These are phyloP conservation scores for Dactylorhiza incarnata DNA, from an alignment of 106 monocot genomes.

Conservation along the genomic window DNA sequence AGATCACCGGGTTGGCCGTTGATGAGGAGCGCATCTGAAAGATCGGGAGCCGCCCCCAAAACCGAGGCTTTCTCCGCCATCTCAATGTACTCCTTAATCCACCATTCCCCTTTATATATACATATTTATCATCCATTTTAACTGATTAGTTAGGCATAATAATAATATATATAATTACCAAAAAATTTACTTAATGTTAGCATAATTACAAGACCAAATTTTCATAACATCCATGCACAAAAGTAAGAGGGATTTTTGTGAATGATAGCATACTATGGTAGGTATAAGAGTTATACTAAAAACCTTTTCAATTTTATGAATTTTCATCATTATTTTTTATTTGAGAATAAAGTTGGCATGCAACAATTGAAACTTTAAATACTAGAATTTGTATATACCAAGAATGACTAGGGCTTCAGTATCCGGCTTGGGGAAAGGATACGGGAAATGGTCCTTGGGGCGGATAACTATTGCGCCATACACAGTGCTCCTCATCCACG, in stretches of 20 bases:
- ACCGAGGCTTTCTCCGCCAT: conserved; percentile 22
- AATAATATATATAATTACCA: neutral
- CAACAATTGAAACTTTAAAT: too few species aligned
- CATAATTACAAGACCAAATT: too few species aligned
- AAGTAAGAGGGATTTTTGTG: too few species aligned
- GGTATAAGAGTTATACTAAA: too few species aligned
- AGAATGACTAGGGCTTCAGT: conserved; percentile 14
- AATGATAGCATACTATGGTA: too few species aligned
- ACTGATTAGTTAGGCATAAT: neutral
- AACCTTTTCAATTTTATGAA: too few species aligned
- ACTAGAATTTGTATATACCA: neutral
- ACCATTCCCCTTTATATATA: conserved; percentile 59
- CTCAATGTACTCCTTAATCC: conserved; percentile 43
- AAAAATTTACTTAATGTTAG: too few species aligned
- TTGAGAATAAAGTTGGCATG: too few species aligned
- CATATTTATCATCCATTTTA: neutral
- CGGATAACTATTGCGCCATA: conserved; percentile 9
- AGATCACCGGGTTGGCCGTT: conserved; percentile 73
- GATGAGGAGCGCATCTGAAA: conserved; percentile 56
- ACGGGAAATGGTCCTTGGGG: neutral
- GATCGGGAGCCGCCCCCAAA: conserved; percentile 42
- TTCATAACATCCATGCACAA: too few species aligned
- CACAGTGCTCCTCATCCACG: neutral
- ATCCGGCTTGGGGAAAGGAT: conserved; percentile 12
- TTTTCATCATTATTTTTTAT: too few species aligned